Evolutionary conservation across 2,329 filamentous ascomycete genomes (phyloP).

Genomic region (Alternaria solani): DNA sequence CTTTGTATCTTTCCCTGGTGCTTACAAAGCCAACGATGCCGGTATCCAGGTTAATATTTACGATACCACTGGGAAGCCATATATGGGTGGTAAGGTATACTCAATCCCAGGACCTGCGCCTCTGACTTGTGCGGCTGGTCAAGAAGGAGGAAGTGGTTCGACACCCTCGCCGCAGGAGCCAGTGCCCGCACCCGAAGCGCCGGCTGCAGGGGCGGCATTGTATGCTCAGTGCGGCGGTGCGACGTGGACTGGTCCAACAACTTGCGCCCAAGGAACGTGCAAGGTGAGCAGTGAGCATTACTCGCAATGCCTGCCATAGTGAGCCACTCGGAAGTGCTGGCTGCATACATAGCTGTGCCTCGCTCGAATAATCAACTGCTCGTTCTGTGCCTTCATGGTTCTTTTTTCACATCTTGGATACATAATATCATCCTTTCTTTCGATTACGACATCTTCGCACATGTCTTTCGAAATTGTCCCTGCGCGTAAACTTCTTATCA

Average conservation of each 20-base stretch:
- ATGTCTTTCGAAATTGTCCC: constrained; percentile 25
- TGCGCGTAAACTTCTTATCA: constrained; percentile 16
- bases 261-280: constrained; percentile 40
- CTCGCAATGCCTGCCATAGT: constrained; percentile 29
- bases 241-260: constrained; percentile 35
- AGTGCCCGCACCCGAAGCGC: constrained; percentile 1
- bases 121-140: constrained; percentile 50
- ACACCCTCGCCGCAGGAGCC: background rate
- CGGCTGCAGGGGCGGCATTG: constrained; percentile 19
- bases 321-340: background rate
- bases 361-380: background rate
- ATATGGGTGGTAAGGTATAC: constrained; percentile 45
- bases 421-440: background rate
- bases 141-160: background rate
- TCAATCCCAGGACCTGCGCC: constrained; percentile 58
- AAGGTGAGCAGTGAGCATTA: constrained; percentile 37
- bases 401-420: background rate
- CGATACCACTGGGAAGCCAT: constrained; percentile 20
- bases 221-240: constrained; percentile 23
- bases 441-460: constrained; percentile 13
- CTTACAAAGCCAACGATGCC: constrained; percentile 32
- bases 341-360: background rate
- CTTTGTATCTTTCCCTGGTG: constrained; percentile 36
- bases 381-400: too few species aligned
- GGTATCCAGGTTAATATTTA: constrained; percentile 32